Conservation (phyloP, 208 protist species). For the Crithidia brevicula region DNA sequence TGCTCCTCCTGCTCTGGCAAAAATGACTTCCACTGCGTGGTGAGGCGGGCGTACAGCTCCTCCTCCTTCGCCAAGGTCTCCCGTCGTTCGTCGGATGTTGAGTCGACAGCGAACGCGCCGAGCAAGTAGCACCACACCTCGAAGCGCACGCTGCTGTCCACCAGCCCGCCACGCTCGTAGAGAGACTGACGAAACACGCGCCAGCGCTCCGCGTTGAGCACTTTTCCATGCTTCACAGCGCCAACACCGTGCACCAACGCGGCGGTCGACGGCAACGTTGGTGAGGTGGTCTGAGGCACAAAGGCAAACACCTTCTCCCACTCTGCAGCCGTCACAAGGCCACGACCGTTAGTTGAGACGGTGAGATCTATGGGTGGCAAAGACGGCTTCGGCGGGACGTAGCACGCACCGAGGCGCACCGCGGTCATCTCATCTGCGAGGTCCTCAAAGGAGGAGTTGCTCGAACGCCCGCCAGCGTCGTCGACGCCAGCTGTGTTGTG, state of each 20-base stretch:
- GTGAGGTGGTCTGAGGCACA: not conserved
- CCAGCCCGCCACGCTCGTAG: constrained; percentile 29
- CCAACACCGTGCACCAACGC: not conserved
- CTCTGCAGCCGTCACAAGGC: not conserved
- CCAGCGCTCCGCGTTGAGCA: constrained; percentile 25
- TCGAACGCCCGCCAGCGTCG: not conserved
- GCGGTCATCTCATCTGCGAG: constrained; percentile 35
- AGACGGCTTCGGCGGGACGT: constrained; percentile 22
- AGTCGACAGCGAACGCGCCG: constrained; percentile 46
- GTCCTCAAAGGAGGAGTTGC: constrained; percentile 38
- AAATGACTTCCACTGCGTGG: constrained; percentile 78
- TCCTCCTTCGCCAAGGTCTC: constrained; percentile 28
- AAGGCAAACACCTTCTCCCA: constrained; percentile 2
- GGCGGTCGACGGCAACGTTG: not conserved
- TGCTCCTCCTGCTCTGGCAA: constrained; percentile 67
- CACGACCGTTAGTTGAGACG: too few species aligned
- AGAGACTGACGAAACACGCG: constrained; percentile 30
- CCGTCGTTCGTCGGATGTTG: constrained; percentile 42
- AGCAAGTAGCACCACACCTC: constrained; percentile 87
- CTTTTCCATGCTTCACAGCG: not conserved
- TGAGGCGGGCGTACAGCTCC: constrained; percentile 62
- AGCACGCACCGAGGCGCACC: constrained; percentile 26
- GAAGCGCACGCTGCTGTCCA: constrained; percentile 40
- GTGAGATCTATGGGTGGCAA: constrained; percentile 3
- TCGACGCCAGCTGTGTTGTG: too few species aligned